Evolutionary conservation across 2,329 filamentous ascomycete species (phyloP).

Genomic region (Colletotrichum sp.): DNA sequence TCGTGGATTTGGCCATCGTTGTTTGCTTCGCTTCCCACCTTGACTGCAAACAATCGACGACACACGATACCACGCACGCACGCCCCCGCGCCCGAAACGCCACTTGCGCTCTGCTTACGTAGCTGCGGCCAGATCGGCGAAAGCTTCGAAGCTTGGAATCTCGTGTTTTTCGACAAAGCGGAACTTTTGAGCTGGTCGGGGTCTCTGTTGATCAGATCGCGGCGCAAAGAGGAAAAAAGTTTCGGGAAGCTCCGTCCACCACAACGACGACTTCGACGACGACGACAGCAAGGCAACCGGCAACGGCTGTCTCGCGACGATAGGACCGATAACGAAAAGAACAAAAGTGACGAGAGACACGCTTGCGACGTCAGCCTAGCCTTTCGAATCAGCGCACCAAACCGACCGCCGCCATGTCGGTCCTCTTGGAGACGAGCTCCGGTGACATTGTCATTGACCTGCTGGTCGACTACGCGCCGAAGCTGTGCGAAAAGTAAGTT

Average conservation of each 20-base stretch:
- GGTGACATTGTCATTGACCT: conserved; percentile 97
- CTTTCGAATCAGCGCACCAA: background rate
- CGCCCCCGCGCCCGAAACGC: background rate
- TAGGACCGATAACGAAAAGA: background rate
- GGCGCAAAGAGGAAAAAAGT: background rate
- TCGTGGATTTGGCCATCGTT: background rate
- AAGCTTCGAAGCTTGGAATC: background rate
- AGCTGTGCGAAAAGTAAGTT: conserved; percentile 93
- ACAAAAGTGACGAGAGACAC: background rate
- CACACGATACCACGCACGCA: background rate
- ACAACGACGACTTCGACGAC: background rate
- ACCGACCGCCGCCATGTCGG: conserved; percentile 71
- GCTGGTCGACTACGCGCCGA: conserved; percentile 85
- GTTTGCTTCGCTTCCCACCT: background rate
- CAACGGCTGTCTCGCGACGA: background rate
- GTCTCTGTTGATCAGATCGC: background rate
- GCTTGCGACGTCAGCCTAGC: background rate
- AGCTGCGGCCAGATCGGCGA: background rate
- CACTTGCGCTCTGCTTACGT: background rate
- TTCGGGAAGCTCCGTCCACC: background rate
- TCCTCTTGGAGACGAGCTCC: conserved; percentile 88
- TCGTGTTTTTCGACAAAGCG: background rate
- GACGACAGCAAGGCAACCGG: background rate
- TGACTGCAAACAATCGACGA: background rate
- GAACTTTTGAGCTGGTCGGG: background rate